These are phyloP conservation scores for Plasmopara viticola DNA, from an alignment of 352 stramenopile species.

Conservation along the genomic window DNA sequence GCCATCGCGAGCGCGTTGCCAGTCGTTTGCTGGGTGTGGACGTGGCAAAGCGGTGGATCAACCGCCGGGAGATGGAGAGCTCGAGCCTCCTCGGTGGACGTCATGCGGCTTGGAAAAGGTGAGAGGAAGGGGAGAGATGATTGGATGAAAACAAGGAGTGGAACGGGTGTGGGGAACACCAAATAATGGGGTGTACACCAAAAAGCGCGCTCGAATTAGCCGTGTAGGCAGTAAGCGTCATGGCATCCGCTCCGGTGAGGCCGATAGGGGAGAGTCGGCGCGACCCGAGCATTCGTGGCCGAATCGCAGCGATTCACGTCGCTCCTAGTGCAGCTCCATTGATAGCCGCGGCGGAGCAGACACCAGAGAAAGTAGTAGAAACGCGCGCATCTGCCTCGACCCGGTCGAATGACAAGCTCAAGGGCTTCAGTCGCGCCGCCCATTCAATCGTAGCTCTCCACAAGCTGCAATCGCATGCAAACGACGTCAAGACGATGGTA, in stretches of 20 bases:
- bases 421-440: constrained; percentile 26
- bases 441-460: constrained; percentile 31
- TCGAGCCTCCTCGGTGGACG: neutral
- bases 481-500: constrained; percentile 30
- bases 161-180: too few relatives aligned
- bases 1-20: neutral
- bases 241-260: neutral
- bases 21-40: neutral
- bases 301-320: too few relatives aligned
- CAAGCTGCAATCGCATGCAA: constrained; percentile 8
- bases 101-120: neutral
- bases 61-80: neutral
- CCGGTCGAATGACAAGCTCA: neutral
- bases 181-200: too few relatives aligned
- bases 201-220: neutral
- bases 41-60: too few relatives aligned
- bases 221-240: neutral
- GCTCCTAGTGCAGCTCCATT: too few relatives aligned
- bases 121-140: neutral
- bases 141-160: neutral
- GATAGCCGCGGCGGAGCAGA: too few relatives aligned
- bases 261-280: neutral
- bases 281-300: neutral
- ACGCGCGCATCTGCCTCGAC: neutral
- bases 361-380: neutral